Conservation (phyloP, 2,329 filamentous ascomycete genomes). For the Neopestalotiopsis sp. region DNA sequence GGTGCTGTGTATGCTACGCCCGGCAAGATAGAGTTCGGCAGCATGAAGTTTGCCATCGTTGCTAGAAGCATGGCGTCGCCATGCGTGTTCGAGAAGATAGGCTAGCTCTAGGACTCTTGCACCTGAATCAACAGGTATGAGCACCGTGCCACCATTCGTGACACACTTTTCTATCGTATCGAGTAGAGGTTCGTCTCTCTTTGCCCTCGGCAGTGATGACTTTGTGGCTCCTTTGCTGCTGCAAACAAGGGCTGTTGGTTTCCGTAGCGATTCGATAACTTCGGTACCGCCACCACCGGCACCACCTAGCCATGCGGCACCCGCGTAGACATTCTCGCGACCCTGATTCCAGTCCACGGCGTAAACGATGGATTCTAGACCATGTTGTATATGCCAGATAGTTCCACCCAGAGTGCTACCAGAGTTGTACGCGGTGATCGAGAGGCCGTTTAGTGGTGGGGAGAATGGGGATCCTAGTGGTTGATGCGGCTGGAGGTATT, state of each 20-base stretch:
- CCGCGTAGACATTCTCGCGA: slow-evolving; percentile 92
- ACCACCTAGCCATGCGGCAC: slow-evolving; percentile 91
- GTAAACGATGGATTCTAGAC: slow-evolving; percentile 95
- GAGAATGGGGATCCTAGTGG: slow-evolving; percentile 87
- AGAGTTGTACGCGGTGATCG: slow-evolving; percentile 95
- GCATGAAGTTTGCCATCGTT: slow-evolving; percentile 55
- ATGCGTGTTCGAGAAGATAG: slow-evolving; percentile 91
- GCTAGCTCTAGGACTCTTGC: slow-evolving; percentile 92
- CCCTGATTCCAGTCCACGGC: slow-evolving; percentile 98
- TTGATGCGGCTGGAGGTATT: slow-evolving; percentile 96
- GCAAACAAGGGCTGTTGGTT: slow-evolving; percentile 92
- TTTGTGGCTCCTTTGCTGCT: slow-evolving; percentile 82
- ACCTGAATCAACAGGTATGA: slow-evolving; percentile 94
- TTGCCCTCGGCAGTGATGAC: slow-evolving; percentile 72
- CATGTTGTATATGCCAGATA: slow-evolving; percentile 98
- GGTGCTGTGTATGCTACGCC: slow-evolving; percentile 84
- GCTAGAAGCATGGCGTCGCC: slow-evolving; percentile 69
- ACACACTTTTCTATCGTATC: slow-evolving; percentile 82
- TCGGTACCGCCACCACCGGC: slow-evolving; percentile 81
- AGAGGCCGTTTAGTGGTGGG: slow-evolving; percentile 86
- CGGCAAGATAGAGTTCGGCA: slow-evolving; percentile 79
- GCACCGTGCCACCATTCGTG: slow-evolving; percentile 82
- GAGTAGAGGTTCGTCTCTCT: slow-evolving; percentile 84
- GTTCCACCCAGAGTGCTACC: slow-evolving; percentile 95
- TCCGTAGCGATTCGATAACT: slow-evolving; percentile 90